phyloP scores from a whole-genome alignment of 371 early-diverging fungal genomes.

The Syncephalastrum monosporum region DNA sequence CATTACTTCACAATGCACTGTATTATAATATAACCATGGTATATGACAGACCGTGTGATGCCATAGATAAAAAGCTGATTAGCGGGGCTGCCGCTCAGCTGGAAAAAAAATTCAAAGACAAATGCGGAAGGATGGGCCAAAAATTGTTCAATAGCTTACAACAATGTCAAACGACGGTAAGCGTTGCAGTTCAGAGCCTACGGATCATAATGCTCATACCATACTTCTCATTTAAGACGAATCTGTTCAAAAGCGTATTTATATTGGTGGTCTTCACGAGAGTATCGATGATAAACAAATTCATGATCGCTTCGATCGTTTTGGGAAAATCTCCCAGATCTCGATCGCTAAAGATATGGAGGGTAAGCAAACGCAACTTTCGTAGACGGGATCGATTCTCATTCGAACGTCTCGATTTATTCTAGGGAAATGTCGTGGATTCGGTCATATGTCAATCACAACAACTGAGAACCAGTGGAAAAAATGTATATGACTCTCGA shows the following conservation, averaged over 20 bases:
- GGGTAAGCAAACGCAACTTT: slow-evolving; percentile 18
- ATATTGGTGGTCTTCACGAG: slow-evolving; percentile 73
- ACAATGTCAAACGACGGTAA: too few species aligned
- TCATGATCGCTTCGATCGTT: slow-evolving; percentile 65
- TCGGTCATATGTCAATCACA: slow-evolving; percentile 69
- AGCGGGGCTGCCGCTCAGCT: too few species aligned
- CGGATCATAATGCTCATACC: too few species aligned
- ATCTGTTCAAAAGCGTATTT: slow-evolving; percentile 60
- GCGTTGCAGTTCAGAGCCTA: too few species aligned
- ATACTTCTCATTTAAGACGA: slow-evolving; percentile 3
- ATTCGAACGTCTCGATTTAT: not conserved
- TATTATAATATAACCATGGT: too few species aligned
- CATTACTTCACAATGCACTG: too few species aligned
- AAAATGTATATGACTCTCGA: slow-evolving; percentile 45
- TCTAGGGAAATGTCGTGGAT: slow-evolving; percentile 65
- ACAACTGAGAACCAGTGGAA: slow-evolving; percentile 67
- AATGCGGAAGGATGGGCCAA: too few species aligned
- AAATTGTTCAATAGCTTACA: too few species aligned
- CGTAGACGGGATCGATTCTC: too few species aligned
- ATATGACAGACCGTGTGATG: too few species aligned
- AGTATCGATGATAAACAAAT: slow-evolving; percentile 58
- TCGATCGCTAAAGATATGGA: slow-evolving; percentile 45
- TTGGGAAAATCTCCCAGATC: slow-evolving; percentile 62
- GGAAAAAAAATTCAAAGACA: too few species aligned
- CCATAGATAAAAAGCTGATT: too few species aligned